phyloP scores from a whole-genome alignment of 2,329 filamentous ascomycete genomes.

The Cercospora sp. region DNA sequence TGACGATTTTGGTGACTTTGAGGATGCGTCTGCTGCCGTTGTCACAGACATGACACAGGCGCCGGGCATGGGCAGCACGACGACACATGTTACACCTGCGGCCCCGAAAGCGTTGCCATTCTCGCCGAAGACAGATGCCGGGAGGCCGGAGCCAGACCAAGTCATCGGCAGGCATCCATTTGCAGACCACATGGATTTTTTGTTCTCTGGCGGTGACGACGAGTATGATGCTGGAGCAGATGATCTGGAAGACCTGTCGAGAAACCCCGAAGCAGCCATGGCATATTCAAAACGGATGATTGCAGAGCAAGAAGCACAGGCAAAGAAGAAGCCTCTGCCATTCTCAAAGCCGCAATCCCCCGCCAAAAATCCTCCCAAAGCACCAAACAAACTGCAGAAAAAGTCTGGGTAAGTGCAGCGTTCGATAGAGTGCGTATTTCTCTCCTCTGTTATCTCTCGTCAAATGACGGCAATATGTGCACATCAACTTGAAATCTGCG shows the following conservation, averaged over 20 bases:
- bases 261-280: conserved; percentile 40
- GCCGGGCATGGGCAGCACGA: background rate
- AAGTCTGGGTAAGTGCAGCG: conserved; percentile 23
- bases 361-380: conserved; percentile 17
- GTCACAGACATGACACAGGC: background rate
- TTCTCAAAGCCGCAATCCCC: conserved; percentile 7
- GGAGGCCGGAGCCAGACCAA: conserved; percentile 12
- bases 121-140: conserved; percentile 16
- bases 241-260: conserved; percentile 37
- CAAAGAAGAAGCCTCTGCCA: conserved; percentile 15
- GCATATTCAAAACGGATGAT: conserved; percentile 40
- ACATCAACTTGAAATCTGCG: background rate
- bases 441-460: background rate
- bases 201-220: conserved; percentile 38
- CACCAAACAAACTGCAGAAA: conserved; percentile 32
- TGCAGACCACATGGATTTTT: conserved; percentile 39
- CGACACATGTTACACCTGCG: conserved; percentile 14
- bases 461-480: background rate
- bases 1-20: conserved; percentile 59
- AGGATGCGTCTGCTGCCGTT: conserved; percentile 40
- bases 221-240: conserved; percentile 41
- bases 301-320: conserved; percentile 29
- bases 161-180: conserved; percentile 36
- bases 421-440: background rate
- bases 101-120: conserved; percentile 1